phyloP scores from a whole-genome alignment of 2,329 filamentous ascomycete species.

The Corniculantispora saksenae region DNA sequence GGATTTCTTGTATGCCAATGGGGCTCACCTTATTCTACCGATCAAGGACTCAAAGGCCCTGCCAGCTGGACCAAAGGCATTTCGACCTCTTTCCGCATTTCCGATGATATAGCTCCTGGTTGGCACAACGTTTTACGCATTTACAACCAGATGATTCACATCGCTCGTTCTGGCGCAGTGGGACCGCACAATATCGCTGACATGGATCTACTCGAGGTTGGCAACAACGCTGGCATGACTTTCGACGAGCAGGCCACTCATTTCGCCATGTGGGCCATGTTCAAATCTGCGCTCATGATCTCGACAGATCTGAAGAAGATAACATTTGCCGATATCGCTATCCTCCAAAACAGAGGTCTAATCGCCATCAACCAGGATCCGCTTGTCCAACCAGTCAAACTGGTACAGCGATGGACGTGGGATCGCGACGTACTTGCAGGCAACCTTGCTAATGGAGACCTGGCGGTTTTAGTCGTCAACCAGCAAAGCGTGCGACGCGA shows the following conservation, averaged over 20 bases:
- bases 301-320: background rate
- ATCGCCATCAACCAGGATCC: background rate
- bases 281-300: background rate
- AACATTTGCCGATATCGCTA: background rate
- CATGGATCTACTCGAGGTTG: background rate
- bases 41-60: background rate
- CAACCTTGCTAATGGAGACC: background rate
- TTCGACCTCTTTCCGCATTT: background rate
- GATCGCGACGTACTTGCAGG: background rate
- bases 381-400: background rate
- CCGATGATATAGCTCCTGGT: background rate
- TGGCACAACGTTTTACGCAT: background rate
- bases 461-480: background rate
- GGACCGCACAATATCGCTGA: background rate
- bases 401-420: background rate
- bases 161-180: background rate
- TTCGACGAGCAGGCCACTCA: background rate
- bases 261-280: background rate
- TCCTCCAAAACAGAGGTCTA: background rate
- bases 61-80: background rate
- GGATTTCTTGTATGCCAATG: background rate
- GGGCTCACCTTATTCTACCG: background rate
- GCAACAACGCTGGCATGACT: background rate
- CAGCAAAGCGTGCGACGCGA: background rate
- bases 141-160: background rate